phyloP scores from a whole-genome alignment of 2,329 filamentous ascomycete species.

The Acrocalymma vagum region DNA sequence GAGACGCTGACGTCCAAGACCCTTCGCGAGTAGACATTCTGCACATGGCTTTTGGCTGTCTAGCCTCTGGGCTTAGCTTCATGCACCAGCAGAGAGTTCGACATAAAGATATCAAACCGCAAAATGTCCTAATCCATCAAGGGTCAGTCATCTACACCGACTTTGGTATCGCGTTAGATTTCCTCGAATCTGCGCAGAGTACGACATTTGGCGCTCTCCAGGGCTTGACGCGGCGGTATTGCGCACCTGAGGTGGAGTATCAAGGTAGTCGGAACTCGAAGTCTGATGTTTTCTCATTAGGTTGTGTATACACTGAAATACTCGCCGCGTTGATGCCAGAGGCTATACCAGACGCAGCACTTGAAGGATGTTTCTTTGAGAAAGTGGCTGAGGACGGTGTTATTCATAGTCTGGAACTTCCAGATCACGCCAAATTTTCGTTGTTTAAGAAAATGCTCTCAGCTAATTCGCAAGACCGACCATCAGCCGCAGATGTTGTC shows the following conservation, averaged over 20 bases:
- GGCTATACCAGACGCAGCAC: no score
- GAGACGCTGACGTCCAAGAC: background rate
- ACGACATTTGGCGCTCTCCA: slow-evolving; percentile 14
- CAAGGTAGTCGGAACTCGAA: slow-evolving; percentile 11
- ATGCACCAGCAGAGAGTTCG: slow-evolving; percentile 19
- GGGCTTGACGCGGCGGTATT: slow-evolving; percentile 16
- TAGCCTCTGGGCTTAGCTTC: slow-evolving; percentile 17
- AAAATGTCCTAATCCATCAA: slow-evolving; percentile 22
- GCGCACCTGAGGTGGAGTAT: slow-evolving; percentile 20
- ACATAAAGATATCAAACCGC: slow-evolving; percentile 30
- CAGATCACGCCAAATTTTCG: no score
- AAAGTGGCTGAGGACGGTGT: no score
- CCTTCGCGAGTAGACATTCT: background rate
- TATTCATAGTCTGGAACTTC: no score
- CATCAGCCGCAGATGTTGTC: no score
- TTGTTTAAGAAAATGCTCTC: no score
- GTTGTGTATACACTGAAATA: slow-evolving; percentile 25
- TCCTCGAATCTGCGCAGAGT: background rate
- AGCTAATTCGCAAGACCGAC: no score
- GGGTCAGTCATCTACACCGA: slow-evolving; percentile 21
- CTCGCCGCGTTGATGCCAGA: no score
- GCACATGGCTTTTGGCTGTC: slow-evolving; percentile 20
- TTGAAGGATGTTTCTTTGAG: no score
- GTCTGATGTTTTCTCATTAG: slow-evolving; percentile 27
- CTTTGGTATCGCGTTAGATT: slow-evolving; percentile 20